Evolutionary conservation across 345 rosid genomes (phyloP).

Genomic region (Gossypium stocksii): DNA sequence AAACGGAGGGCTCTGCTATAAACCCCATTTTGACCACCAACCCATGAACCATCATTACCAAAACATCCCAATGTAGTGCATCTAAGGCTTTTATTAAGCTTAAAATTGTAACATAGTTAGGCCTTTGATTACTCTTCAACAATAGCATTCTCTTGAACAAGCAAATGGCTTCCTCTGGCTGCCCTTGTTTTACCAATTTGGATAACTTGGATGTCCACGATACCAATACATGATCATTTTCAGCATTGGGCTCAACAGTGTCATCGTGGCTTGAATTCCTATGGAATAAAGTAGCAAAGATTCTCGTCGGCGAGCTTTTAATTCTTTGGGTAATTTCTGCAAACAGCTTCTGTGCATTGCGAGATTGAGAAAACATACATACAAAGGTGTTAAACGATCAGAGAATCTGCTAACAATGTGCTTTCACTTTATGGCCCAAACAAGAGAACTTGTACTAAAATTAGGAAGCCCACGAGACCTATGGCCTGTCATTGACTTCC

Average conservation of each 20-base stretch:
- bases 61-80: conserved; percentile 12
- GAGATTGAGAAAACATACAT: neutral
- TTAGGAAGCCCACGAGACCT: too few species aligned
- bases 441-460: neutral
- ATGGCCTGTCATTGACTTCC: too few species aligned
- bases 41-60: conserved; percentile 19
- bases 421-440: neutral
- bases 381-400: neutral
- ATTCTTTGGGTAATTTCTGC: conserved; percentile 22
- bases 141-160: conserved; percentile 23
- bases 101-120: conserved; percentile 26
- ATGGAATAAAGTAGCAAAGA: neutral
- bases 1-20: conserved; percentile 19
- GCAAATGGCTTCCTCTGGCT: conserved; percentile 17
- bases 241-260: neutral
- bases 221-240: conserved; percentile 9
- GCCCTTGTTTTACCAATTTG: conserved; percentile 12
- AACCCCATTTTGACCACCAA: conserved; percentile 25
- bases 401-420: neutral
- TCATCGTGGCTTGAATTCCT: neutral
- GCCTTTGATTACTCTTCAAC: conserved; percentile 18
- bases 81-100: conserved; percentile 20
- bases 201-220: conserved; percentile 28
- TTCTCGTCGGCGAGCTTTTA: neutral
- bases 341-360: conserved; percentile 17